Percentiles rank a stretch among this genome's conserved stretches.
These are phyloP conservation scores for Suhomyces guaymorum DNA, from an alignment of 1,139 yeast genomes.

Conservation along the genomic window DNA sequence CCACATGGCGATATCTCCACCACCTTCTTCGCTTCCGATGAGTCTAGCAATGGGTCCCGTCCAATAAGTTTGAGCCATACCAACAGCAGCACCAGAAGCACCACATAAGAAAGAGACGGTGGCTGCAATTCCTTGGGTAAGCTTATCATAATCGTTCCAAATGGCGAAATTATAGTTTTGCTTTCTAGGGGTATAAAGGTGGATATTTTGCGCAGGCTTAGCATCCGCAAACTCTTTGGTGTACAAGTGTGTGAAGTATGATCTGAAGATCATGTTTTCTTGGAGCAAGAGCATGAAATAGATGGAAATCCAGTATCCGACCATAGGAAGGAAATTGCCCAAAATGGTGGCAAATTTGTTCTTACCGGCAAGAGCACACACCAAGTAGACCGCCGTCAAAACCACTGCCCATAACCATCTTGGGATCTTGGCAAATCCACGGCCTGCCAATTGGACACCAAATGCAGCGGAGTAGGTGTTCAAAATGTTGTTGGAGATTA, in stretches of 20 bases:
- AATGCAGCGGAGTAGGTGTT: constrained; percentile 86
- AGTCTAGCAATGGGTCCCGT: constrained; percentile 66
- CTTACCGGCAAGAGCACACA: constrained; percentile 75
- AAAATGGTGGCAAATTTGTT: constrained; percentile 72
- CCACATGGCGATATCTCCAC: constrained; percentile 86
- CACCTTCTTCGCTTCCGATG: constrained; percentile 54
- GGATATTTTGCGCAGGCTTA: constrained; percentile 9
- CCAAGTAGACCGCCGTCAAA: constrained; percentile 64
- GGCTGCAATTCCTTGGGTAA: constrained; percentile 70
- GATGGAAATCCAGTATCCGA: constrained; percentile 91
- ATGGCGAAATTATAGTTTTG: constrained; percentile 61
- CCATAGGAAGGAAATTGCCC: constrained; percentile 90
- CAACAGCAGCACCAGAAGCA: constrained; percentile 75
- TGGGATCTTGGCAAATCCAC: constrained; percentile 63
- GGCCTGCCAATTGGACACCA: constrained; percentile 71
- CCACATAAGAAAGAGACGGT: constrained; percentile 60
- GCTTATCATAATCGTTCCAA: constrained; percentile 58
- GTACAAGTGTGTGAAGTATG: constrained; percentile 51
- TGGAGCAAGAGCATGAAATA: constrained; percentile 71
- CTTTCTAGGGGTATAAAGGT: constrained; percentile 19
- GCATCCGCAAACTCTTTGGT: constrained; percentile 51
- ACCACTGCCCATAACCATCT: constrained; percentile 77
- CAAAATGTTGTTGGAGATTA: constrained; percentile 77
- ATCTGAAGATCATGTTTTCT: constrained; percentile 74
- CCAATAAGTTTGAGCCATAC: constrained; percentile 81